phyloP scores from a whole-genome alignment of 352 stramenopile genomes.

The Thraustotheca clavata region DNA sequence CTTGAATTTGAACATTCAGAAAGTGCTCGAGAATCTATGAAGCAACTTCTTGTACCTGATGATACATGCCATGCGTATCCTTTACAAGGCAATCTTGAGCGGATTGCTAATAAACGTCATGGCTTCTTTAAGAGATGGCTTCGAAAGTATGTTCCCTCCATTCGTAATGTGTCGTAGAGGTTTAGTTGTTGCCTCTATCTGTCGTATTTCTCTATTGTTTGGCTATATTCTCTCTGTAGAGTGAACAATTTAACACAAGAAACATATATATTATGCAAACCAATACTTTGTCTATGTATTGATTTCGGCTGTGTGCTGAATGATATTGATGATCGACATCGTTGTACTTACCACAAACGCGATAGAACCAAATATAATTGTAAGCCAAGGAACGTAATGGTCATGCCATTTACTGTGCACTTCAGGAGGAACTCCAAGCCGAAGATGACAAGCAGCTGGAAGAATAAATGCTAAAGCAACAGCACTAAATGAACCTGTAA shows the following conservation, averaged over 20 bases:
- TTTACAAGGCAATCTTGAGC: background rate
- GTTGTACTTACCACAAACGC: slow-evolving; percentile 12
- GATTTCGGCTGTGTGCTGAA: background rate
- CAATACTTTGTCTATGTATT: background rate
- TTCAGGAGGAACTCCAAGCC: slow-evolving; percentile 21
- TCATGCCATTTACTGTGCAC: background rate
- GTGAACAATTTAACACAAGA: too few relatives aligned
- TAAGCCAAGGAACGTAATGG: background rate
- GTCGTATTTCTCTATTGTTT: background rate
- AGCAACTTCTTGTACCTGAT: slow-evolving; percentile 48
- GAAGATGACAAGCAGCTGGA: slow-evolving; percentile 40
- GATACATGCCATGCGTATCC: background rate
- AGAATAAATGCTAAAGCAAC: slow-evolving; percentile 43
- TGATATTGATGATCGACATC: background rate
- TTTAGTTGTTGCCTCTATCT: background rate
- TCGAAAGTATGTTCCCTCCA: background rate
- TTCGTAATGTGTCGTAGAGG: background rate
- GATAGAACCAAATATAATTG: slow-evolving; percentile 3
- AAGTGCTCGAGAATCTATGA: slow-evolving; percentile 54
- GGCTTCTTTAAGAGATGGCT: slow-evolving; percentile 3
- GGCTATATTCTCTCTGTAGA: too few relatives aligned
- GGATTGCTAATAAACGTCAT: background rate
- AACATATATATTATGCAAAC: background rate
- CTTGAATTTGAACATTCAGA: slow-evolving; percentile 59
- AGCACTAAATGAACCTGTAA: slow-evolving; percentile 34